Base-by-base conservation (phyloP, 2,329 filamentous ascomycete genomes). In the Colletotrichum lindemuthianum region DNA sequence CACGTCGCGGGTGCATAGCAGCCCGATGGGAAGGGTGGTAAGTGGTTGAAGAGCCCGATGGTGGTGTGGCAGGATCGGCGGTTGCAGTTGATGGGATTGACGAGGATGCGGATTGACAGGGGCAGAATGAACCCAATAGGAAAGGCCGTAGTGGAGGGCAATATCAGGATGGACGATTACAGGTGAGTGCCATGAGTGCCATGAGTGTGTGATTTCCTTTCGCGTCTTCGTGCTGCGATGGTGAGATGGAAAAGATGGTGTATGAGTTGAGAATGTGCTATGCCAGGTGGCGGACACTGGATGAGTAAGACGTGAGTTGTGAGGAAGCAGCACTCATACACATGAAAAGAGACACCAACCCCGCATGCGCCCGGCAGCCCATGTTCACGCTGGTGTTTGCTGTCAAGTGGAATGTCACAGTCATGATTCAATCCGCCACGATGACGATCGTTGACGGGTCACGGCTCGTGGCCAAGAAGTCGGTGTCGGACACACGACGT, bases 41-140 rank as follows among this genome's bases (percentile, higher is more conserved):
- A 24, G 24, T 4, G 24, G 24, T 24, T 24, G 4, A 47, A 56
- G 51, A 36, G 47, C 58, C 58, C 58, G 61, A 65, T 51, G 45
- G 37, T 60, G 40, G 61, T 65, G 61, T 65, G 61, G 58, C 50
- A 60, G 61, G 61, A 65, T 65, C 58, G 51, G 61, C 61, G 61
- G 58, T 40, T 61, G 57, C 51, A 51, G 51, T 56, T 47, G 61
- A 52, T 60, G 56, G 51, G 37, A 48, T 55, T 47, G 41, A 61
- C n/a, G 58, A 56, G 58, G 34, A 34, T 61, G 40, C 51, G 36
- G 45, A 52, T 56, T 56, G 51, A 33, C 58, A 65, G 44, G 57
- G 61, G 45, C 37, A 52, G 13, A 24, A 9, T 13, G 44, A 61
- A 55, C 45, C 61, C 61, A 52, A 65, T 60, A 51, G 45, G 50